phyloP scores from a whole-genome alignment of 164 flowering plant genomes.

The Umbilicus rupestris region DNA sequence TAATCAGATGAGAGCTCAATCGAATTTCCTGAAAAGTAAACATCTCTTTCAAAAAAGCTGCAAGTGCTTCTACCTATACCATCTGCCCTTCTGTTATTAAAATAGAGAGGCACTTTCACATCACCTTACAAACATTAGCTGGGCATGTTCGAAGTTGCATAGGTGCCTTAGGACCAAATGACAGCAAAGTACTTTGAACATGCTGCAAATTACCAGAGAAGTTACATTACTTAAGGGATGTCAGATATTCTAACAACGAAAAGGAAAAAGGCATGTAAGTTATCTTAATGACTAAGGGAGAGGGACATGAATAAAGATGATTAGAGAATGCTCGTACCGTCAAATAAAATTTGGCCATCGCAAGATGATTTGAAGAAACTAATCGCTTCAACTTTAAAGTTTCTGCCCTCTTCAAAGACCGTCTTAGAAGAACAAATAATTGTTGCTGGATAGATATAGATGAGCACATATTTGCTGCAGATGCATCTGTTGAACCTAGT shows the following conservation, averaged over 20 bases:
- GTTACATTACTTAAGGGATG: not conserved
- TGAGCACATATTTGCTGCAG: constrained; percentile 41
- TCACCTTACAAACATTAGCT: constrained; percentile 74
- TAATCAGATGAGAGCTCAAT: constrained; percentile 61
- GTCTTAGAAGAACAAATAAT: constrained; percentile 61
- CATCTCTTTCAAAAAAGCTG: not conserved
- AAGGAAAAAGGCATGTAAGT: constrained; percentile 1
- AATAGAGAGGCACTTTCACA: not conserved
- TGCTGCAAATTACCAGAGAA: constrained; percentile 43
- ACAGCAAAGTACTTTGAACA: constrained; percentile 72
- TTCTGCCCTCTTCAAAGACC: constrained; percentile 80
- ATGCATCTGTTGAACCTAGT: constrained; percentile 65
- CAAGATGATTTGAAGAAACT: constrained; percentile 81
- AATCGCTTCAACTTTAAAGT: constrained; percentile 60
- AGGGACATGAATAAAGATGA: not conserved
- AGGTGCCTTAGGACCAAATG: constrained; percentile 93
- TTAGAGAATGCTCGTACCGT: constrained; percentile 30
- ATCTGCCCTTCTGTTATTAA: not conserved
- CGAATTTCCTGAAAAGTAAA: constrained; percentile 56
- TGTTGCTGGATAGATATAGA: constrained; percentile 74
- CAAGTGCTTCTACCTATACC: not conserved
- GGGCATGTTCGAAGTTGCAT: constrained; percentile 70
- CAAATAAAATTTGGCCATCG: constrained; percentile 77
- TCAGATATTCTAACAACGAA: not conserved
- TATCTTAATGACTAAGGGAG: not conserved